Conservation (phyloP, 164 flowering plant genomes). For the Chimonanthus praecox region DNA sequence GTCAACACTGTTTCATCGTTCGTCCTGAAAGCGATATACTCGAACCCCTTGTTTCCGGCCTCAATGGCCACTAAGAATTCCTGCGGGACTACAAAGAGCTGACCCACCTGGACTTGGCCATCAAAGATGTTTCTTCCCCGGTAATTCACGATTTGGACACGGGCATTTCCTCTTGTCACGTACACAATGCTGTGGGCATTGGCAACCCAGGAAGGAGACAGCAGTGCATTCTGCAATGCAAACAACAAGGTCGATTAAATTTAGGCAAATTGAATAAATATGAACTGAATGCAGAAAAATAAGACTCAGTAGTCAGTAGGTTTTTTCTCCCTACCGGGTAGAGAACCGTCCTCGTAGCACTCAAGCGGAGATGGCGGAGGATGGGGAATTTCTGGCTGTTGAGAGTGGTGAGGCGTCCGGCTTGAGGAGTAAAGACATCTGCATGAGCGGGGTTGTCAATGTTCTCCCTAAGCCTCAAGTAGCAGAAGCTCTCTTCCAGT, state of each 20-base stretch:
- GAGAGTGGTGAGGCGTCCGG: slow-evolving; percentile 5
- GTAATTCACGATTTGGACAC: slow-evolving; percentile 43
- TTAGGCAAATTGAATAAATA: not conserved
- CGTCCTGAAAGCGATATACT: slow-evolving; percentile 18
- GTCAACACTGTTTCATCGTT: not conserved
- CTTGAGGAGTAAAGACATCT: slow-evolving; percentile 46
- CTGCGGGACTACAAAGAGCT: slow-evolving; percentile 49
- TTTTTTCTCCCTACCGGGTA: slow-evolving; percentile 32
- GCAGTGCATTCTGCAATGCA: slow-evolving; percentile 40
- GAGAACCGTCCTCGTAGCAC: slow-evolving; percentile 51
- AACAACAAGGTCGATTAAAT: no score
- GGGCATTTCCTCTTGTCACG: slow-evolving; percentile 37
- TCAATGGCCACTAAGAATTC: slow-evolving; percentile 33
- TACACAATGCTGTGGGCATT: slow-evolving; percentile 59
- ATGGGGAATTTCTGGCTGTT: slow-evolving; percentile 60
- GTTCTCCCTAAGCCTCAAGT: slow-evolving; percentile 24
- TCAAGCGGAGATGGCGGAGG: slow-evolving; percentile 39
- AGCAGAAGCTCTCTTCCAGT: no score
- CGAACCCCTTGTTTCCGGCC: slow-evolving; percentile 39
- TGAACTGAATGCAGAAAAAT: not conserved
- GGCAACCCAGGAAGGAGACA: slow-evolving; percentile 47
- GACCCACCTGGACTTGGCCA: slow-evolving; percentile 33
- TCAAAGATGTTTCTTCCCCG: slow-evolving; percentile 37
- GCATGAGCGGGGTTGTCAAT: slow-evolving; percentile 42
- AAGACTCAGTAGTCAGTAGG: not conserved